phyloP scores from a whole-genome alignment of 2,329 filamentous ascomycete genomes.

The Talaromyces albobiverticillius region DNA sequence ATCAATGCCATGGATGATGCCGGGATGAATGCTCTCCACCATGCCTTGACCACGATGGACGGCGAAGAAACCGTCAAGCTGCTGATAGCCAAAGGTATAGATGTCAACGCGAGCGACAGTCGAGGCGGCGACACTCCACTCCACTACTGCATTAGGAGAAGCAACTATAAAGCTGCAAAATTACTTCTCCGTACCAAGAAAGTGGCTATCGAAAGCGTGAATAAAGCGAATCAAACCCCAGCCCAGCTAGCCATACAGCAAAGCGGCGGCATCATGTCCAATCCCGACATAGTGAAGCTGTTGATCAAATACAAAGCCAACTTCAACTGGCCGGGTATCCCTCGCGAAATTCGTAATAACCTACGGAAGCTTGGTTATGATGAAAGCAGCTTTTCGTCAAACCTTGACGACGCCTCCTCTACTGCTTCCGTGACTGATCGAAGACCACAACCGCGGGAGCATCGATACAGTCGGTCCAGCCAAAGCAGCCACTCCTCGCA shows the following conservation, averaged over 20 bases:
- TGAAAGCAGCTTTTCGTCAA: too few relatives aligned
- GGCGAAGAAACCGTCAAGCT: not conserved
- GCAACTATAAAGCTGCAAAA: not conserved
- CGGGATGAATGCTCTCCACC: slow-evolving; percentile 7
- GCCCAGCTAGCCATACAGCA: slow-evolving; percentile 1
- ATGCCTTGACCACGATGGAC: slow-evolving; percentile 1
- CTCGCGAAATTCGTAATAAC: not conserved
- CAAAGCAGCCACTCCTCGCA: not conserved
- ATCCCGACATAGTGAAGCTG: not conserved
- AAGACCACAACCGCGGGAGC: too few relatives aligned
- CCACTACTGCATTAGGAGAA: slow-evolving; percentile 8
- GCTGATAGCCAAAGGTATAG: not conserved
- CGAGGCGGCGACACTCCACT: slow-evolving; percentile 3
- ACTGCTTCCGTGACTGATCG: too few relatives aligned
- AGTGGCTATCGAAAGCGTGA: slow-evolving; percentile 6
- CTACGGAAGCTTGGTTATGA: not conserved
- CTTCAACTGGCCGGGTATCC: slow-evolving; percentile 1
- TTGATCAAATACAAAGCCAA: slow-evolving; percentile 3
- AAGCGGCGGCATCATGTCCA: not conserved
- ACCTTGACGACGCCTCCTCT: too few relatives aligned
- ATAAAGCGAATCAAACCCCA: not conserved
- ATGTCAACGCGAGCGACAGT: slow-evolving; percentile 1
- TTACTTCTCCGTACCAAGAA: slow-evolving; percentile 3
- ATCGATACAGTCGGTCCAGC: slow-evolving; percentile 1
- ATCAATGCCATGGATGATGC: slow-evolving; percentile 4